Percentiles rank a stretch among this genome's conserved stretches.
Evolutionary conservation across 352 stramenopile species (phyloP).

Genomic region (Phytophthora sansomeana): DNA sequence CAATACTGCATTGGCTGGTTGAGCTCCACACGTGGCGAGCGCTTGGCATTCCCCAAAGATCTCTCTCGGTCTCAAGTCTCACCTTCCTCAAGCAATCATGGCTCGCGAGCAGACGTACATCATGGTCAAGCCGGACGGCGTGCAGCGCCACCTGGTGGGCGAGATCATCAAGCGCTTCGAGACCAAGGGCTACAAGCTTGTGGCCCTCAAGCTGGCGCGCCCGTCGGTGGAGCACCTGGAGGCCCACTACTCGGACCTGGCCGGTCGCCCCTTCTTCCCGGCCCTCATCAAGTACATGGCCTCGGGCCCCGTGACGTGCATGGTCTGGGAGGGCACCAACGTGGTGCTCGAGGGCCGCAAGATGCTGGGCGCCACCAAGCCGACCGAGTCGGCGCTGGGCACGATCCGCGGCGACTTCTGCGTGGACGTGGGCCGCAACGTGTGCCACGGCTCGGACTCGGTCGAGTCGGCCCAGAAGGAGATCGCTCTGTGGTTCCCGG

Average conservation of each 20-base stretch:
- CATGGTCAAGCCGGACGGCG: slow-evolving; percentile 95
- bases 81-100: slow-evolving; percentile 53
- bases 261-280: slow-evolving; percentile 92
- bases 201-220: slow-evolving; percentile 95
- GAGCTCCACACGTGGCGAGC: slow-evolving; percentile 17
- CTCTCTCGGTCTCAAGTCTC: slow-evolving; percentile 26
- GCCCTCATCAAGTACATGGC: slow-evolving; percentile 93
- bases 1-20: slow-evolving; percentile 17
- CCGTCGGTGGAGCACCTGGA: slow-evolving; percentile 91
- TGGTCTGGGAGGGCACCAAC: slow-evolving; percentile 94
- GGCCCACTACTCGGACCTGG: slow-evolving; percentile 95
- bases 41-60: slow-evolving; percentile 37
- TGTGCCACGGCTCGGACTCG: slow-evolving; percentile 95
- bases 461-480: slow-evolving; percentile 98
- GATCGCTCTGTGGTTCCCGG: slow-evolving; percentile 98
- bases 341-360: slow-evolving; percentile 95
- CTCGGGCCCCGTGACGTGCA: slow-evolving; percentile 95
- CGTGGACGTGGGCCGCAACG: slow-evolving; percentile 92
- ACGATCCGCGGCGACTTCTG: slow-evolving; percentile 96
- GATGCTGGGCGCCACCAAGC: slow-evolving; percentile 96
- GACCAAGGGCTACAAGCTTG: slow-evolving; percentile 96
- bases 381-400: slow-evolving; percentile 91
- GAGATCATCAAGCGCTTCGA: slow-evolving; percentile 97
- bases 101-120: slow-evolving; percentile 96
- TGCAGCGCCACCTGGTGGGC: slow-evolving; percentile 93